Evolutionary conservation across 2,329 filamentous ascomycete genomes (phyloP).

Genomic region (Juglanconis sp.): DNA sequence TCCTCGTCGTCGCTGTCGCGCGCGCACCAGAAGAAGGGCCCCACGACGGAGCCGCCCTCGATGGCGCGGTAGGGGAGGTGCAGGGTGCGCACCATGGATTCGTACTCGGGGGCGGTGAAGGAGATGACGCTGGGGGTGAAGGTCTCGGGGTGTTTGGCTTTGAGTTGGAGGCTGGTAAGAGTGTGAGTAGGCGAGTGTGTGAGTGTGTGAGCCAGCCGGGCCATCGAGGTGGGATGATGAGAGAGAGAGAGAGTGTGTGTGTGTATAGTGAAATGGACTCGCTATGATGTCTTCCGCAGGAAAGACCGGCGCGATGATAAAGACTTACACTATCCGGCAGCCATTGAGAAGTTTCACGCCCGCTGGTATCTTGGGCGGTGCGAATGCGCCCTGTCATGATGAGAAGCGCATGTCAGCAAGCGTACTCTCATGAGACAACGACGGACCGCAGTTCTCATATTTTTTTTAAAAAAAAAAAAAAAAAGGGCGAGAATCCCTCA

Average conservation of each 20-base stretch:
- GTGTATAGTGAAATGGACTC: neutral
- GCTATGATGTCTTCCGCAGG: no score
- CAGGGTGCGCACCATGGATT: slow-evolving; percentile 53
- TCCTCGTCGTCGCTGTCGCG: slow-evolving; percentile 52
- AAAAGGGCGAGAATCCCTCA: neutral
- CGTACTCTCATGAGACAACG: neutral
- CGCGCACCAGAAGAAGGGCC: slow-evolving; percentile 61
- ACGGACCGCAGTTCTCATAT: neutral
- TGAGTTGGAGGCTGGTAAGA: slow-evolving; percentile 48
- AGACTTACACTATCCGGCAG: slow-evolving; percentile 52
- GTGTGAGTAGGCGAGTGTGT: neutral
- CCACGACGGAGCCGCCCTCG: slow-evolving; percentile 57
- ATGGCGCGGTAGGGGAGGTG: slow-evolving; percentile 55
- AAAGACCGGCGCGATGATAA: neutral
- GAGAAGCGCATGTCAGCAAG: slow-evolving; percentile 15
- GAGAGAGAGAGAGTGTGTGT: neutral
- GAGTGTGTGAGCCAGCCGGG: neutral
- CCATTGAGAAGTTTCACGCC: slow-evolving; percentile 47
- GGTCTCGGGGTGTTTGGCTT: slow-evolving; percentile 55
- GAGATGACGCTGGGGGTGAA: slow-evolving; percentile 56
- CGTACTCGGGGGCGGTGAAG: slow-evolving; percentile 47
- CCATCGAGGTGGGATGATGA: neutral
- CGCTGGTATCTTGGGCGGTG: slow-evolving; percentile 39
- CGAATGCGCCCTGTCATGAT: slow-evolving; percentile 48
- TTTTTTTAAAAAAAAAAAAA: neutral